These are phyloP conservation scores for Sphagnum magellanicum DNA, from an alignment of 228 moss, liverwort and hornwort species.

Conservation along the genomic window DNA sequence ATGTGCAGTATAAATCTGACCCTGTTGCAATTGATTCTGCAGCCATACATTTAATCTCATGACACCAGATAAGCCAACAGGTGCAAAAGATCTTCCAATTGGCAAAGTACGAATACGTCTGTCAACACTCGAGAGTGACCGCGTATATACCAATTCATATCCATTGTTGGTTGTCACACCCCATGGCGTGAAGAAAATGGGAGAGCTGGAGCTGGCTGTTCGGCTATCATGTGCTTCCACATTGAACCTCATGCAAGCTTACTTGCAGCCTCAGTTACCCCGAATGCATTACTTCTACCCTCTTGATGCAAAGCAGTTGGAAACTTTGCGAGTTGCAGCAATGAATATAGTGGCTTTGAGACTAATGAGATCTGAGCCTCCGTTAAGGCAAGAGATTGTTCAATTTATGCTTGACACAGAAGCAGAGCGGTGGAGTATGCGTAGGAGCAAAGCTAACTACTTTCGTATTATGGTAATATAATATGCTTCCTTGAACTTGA, in stretches of 20 bases:
- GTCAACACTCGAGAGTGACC: conserved; percentile 81
- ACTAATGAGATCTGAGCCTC: conserved; percentile 71
- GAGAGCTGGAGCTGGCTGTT: conserved; percentile 76
- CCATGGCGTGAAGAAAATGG: conserved; percentile 82
- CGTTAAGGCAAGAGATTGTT: conserved; percentile 68
- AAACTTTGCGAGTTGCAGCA: conserved; percentile 60
- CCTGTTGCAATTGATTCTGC: neutral
- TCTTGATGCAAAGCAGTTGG: conserved; percentile 46
- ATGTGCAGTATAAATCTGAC: neutral
- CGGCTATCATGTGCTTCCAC: conserved; percentile 73
- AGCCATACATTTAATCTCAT: conserved; percentile 60
- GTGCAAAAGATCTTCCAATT: conserved; percentile 64
- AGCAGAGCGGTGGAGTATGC: conserved; percentile 89
- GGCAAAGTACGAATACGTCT: conserved; percentile 83
- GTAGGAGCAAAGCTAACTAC: conserved; percentile 88
- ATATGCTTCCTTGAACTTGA: too few species aligned
- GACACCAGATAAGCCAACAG: conserved; percentile 36
- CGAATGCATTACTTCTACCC: conserved; percentile 88
- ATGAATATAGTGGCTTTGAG: conserved; percentile 87
- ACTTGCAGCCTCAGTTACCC: conserved; percentile 67
- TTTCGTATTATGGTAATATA: conserved; percentile 64
- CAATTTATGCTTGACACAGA: conserved; percentile 89
- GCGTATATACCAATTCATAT: conserved; percentile 82
- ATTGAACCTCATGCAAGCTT: conserved; percentile 63
- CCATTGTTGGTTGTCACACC: conserved; percentile 81